Evolutionary conservation across 495 filamentous ascomycete species (phyloP).

Genomic region (Neurospora discreta): DNA sequence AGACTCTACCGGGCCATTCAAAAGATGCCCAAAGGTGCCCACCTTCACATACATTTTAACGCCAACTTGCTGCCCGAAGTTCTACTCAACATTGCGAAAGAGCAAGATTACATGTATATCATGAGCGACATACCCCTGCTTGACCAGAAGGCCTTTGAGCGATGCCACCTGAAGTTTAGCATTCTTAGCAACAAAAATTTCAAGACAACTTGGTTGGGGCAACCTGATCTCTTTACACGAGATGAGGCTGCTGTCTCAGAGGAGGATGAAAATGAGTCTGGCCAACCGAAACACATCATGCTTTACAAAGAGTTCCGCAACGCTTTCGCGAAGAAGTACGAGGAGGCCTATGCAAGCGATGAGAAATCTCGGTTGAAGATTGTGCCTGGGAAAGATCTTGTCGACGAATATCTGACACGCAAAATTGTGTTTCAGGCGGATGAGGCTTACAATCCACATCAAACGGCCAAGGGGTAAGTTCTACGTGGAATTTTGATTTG

Average conservation of each 20-base stretch:
- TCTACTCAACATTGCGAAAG: conserved; percentile 38
- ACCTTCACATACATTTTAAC: conserved; percentile 49
- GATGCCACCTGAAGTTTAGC: conserved; percentile 40
- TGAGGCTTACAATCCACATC: conserved; percentile 29
- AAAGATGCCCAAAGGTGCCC: conserved; percentile 41
- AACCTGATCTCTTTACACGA: conserved; percentile 8
- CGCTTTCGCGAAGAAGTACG: conserved; percentile 8
- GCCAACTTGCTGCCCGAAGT: conserved; percentile 38
- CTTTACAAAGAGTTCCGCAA: conserved; percentile 16
- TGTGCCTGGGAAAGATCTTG: background rate
- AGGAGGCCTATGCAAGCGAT: background rate
- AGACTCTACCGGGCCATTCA: conserved; percentile 29
- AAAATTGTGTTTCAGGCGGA: conserved; percentile 41
- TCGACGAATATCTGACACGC: conserved; percentile 32
- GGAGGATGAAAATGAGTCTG: conserved; percentile 13
- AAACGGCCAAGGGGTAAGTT: conserved; percentile 29
- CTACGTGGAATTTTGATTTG: background rate
- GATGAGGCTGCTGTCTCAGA: background rate
- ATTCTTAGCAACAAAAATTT: conserved; percentile 24
- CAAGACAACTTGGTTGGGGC: background rate
- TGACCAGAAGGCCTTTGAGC: conserved; percentile 13
- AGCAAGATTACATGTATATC: conserved; percentile 42
- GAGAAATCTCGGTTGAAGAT: background rate
- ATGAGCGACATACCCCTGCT: conserved; percentile 31
- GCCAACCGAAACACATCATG: conserved; percentile 26